Percentiles rank a stretch among this genome's conserved stretches.
Evolutionary conservation across 148 eudicot genomes (phyloP).

Genomic region (Rhododendron simsii): DNA sequence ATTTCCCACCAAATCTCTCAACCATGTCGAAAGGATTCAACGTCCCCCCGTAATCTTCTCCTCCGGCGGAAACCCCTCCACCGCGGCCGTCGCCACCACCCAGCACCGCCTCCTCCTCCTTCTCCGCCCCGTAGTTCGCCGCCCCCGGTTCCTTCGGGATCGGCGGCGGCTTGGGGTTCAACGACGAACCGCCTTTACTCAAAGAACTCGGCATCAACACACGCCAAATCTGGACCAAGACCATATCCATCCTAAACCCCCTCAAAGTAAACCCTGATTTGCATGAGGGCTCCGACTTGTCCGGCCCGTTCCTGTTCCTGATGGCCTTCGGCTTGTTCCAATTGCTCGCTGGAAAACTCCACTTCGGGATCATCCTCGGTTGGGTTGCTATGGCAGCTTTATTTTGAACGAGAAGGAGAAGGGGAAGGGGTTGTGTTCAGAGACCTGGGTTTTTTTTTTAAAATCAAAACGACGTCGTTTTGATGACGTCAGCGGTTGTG

Average conservation of each 20-base stretch:
- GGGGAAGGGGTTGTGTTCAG: too few species aligned
- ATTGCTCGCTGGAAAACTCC: conserved; percentile 64
- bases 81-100: too few species aligned
- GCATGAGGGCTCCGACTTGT: conserved; percentile 59
- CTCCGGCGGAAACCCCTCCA: too few species aligned
- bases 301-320: conserved; percentile 60
- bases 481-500: too few species aligned
- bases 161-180: conserved; percentile 28
- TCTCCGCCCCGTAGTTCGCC: conserved; percentile 27
- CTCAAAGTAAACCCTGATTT: conserved; percentile 32
- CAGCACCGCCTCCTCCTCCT: conserved; percentile 32
- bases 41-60: too few species aligned
- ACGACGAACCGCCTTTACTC: conserved; percentile 60
- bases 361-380: conserved; percentile 67
- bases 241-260: conserved; percentile 52
- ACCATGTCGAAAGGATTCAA: too few species aligned
- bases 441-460: too few species aligned
- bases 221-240: conserved; percentile 44
- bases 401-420: conserved; percentile 5
- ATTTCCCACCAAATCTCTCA: too few species aligned
- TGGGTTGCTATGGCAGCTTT: conserved; percentile 66
- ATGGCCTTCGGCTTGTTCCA: conserved; percentile 65
- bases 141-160: neutral
- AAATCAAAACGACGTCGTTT: too few species aligned
- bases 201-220: conserved; percentile 67